These are phyloP conservation scores for Piloderma croceum DNA, from an alignment of 768 basidiomycete species.

Conservation along the genomic window DNA sequence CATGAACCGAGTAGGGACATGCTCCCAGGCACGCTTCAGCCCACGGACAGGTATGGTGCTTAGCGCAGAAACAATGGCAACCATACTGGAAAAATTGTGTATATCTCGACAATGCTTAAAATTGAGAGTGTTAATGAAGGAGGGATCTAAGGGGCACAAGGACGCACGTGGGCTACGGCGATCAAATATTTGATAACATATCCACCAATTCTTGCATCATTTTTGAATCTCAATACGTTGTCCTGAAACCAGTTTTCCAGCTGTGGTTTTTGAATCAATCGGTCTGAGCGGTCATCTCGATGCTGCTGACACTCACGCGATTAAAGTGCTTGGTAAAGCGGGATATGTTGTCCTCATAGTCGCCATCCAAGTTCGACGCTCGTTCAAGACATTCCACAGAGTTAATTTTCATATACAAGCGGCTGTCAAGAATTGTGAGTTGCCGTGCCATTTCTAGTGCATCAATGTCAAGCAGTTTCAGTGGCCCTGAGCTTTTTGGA, in stretches of 20 bases:
- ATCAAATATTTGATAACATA: slow-evolving; percentile 85
- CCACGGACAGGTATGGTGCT: slow-evolving; percentile 93
- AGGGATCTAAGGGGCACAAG: background rate
- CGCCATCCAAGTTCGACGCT: slow-evolving; percentile 67
- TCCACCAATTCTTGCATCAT: slow-evolving; percentile 81
- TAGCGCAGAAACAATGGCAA: slow-evolving; percentile 89
- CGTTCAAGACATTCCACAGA: slow-evolving; percentile 87
- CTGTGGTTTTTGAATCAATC: too few relatives aligned
- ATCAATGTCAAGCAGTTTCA: slow-evolving; percentile 83
- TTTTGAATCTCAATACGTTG: slow-evolving; percentile 65
- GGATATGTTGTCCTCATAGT: slow-evolving; percentile 73
- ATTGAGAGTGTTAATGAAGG: too few relatives aligned
- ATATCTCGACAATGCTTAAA: slow-evolving; percentile 54
- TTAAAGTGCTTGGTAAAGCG: slow-evolving; percentile 85
- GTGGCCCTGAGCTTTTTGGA: slow-evolving; percentile 63
- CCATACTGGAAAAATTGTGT: slow-evolving; percentile 97
- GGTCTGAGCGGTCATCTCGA: too few relatives aligned
- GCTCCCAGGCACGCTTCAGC: slow-evolving; percentile 90
- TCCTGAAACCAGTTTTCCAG: slow-evolving; percentile 93
- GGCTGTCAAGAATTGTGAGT: slow-evolving; percentile 85
- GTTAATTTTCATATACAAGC: slow-evolving; percentile 80
- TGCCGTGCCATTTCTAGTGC: slow-evolving; percentile 88
- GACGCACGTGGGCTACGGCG: slow-evolving; percentile 79
- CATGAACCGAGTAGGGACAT: slow-evolving; percentile 71
- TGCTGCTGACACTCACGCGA: slow-evolving; percentile 52